Percentiles rank a stretch among this genome's conserved stretches.
phyloP scores from a whole-genome alignment of 192 early-diverging fungal genomes.

The Gorgonomyces haynaldii region DNA sequence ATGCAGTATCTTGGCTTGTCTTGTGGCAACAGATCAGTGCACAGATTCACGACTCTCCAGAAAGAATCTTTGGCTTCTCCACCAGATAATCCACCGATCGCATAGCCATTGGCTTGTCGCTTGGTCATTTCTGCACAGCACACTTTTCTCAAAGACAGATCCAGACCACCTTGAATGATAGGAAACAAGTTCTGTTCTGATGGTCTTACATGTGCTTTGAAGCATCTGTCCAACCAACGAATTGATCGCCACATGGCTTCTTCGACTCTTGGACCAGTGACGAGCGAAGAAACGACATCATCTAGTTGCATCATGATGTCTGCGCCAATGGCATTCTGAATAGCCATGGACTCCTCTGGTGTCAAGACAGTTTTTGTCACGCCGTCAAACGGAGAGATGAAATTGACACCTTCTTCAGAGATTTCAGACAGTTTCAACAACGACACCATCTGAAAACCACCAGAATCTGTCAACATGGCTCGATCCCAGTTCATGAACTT shows the following conservation, averaged over 20 bases:
- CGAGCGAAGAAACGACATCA: slow-evolving; percentile 75
- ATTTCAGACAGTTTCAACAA: slow-evolving; percentile 70
- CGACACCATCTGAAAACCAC: slow-evolving; percentile 87
- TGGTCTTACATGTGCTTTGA: slow-evolving; percentile 58
- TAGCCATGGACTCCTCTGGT: slow-evolving; percentile 72
- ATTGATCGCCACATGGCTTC: slow-evolving; percentile 85
- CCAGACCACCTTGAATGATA: slow-evolving; percentile 78
- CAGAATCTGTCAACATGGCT: slow-evolving; percentile 61
- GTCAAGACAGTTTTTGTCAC: slow-evolving; percentile 70
- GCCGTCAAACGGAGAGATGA: slow-evolving; percentile 67
- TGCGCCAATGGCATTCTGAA: slow-evolving; percentile 70
- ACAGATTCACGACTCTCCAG: slow-evolving; percentile 65
- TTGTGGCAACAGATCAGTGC: slow-evolving; percentile 67
- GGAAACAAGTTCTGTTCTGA: slow-evolving; percentile 74
- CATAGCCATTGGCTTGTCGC: slow-evolving; percentile 71
- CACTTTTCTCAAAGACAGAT: slow-evolving; percentile 51
- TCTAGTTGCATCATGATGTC: slow-evolving; percentile 91
- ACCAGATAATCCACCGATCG: slow-evolving; percentile 68
- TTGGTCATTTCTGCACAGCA: slow-evolving; percentile 69
- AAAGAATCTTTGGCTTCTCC: slow-evolving; percentile 79
- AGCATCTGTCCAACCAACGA: slow-evolving; percentile 78
- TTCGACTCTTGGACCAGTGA: slow-evolving; percentile 68
- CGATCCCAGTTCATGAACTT: slow-evolving; percentile 70
- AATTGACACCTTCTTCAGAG: slow-evolving; percentile 76
- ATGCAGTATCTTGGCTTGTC: slow-evolving; percentile 85